These are phyloP conservation scores for Psophocarpus tetragonolobus DNA, from an alignment of 306 rosid genomes.

Conservation along the genomic window DNA sequence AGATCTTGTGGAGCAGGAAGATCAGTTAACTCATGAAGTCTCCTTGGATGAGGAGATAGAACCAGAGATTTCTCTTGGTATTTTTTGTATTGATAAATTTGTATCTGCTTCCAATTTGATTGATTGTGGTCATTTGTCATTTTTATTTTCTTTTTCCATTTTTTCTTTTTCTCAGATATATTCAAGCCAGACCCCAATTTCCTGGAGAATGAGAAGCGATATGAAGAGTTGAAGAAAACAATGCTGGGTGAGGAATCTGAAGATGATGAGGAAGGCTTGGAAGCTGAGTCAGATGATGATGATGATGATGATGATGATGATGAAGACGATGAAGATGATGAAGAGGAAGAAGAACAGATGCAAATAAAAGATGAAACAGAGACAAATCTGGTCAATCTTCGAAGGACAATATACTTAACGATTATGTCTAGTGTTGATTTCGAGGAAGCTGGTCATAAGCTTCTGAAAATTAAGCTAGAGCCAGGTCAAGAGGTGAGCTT, in stretches of 20 bases:
- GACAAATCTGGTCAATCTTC: slow-evolving; percentile 87
- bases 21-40: slow-evolving; percentile 50
- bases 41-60: slow-evolving; percentile 52
- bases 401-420: slow-evolving; percentile 88
- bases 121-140: background rate
- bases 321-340: slow-evolving; percentile 64
- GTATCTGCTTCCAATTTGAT: slow-evolving; percentile 12
- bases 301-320: slow-evolving; percentile 66
- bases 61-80: slow-evolving; percentile 49
- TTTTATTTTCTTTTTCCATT: slow-evolving; percentile 17
- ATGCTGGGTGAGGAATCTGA: slow-evolving; percentile 90
- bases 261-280: slow-evolving; percentile 76
- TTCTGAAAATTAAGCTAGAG: slow-evolving; percentile 91
- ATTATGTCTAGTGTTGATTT: slow-evolving; percentile 97
- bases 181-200: slow-evolving; percentile 82
- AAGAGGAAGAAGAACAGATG: slow-evolving; percentile 75
- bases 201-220: slow-evolving; percentile 73
- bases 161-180: slow-evolving; percentile 55
- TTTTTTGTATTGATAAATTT: background rate
- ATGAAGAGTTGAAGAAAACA: slow-evolving; percentile 82
- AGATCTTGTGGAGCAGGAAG: slow-evolving; percentile 58
- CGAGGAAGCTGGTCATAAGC: slow-evolving; percentile 99
- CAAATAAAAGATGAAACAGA: slow-evolving; percentile 85
- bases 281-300: slow-evolving; percentile 66
- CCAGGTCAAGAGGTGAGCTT: slow-evolving; percentile 92